phyloP scores from a whole-genome alignment of 495 filamentous ascomycete genomes.

The Neurospora sp. region DNA sequence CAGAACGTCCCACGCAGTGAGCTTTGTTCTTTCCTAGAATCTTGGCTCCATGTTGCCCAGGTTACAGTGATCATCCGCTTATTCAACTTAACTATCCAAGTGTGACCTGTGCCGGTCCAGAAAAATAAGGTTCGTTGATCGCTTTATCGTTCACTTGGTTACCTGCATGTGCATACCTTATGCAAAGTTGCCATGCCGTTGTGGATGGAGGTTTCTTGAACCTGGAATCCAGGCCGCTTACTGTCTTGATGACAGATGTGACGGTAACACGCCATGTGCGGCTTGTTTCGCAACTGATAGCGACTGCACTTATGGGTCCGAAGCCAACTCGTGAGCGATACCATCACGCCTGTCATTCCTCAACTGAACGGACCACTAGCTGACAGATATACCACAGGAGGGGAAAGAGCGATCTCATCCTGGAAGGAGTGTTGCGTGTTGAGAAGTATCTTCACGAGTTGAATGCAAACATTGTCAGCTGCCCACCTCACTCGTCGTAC shows the following conservation, averaged over 20 bases:
- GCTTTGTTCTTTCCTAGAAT: slow-evolving; percentile 2
- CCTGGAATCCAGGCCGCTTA: neutral
- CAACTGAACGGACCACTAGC: neutral
- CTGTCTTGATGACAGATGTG: slow-evolving; percentile 14
- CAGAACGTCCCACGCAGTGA: slow-evolving; percentile 17
- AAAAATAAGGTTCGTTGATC: slow-evolving; percentile 14
- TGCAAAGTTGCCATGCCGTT: neutral
- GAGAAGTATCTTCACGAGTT: slow-evolving; percentile 19
- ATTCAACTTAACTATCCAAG: neutral
- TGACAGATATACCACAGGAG: slow-evolving; percentile 8
- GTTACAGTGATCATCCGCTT: neutral
- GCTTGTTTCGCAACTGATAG: slow-evolving; percentile 18
- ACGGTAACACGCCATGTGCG: slow-evolving; percentile 24
- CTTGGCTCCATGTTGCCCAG: neutral
- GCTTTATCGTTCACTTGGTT: neutral
- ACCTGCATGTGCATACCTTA: neutral
- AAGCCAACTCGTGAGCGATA: slow-evolving; percentile 16
- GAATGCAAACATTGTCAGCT: slow-evolving; percentile 13
- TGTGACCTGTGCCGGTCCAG: slow-evolving; percentile 18
- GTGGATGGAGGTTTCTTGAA: neutral
- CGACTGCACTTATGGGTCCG: slow-evolving; percentile 24
- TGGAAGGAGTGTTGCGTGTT: slow-evolving; percentile 23
- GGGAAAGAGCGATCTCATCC: slow-evolving; percentile 27
- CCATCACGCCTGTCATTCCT: neutral
- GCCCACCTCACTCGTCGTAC: neutral